Base-by-base conservation (phyloP, 345 rosid genomes). In the Populus ilicifolia region DNA sequence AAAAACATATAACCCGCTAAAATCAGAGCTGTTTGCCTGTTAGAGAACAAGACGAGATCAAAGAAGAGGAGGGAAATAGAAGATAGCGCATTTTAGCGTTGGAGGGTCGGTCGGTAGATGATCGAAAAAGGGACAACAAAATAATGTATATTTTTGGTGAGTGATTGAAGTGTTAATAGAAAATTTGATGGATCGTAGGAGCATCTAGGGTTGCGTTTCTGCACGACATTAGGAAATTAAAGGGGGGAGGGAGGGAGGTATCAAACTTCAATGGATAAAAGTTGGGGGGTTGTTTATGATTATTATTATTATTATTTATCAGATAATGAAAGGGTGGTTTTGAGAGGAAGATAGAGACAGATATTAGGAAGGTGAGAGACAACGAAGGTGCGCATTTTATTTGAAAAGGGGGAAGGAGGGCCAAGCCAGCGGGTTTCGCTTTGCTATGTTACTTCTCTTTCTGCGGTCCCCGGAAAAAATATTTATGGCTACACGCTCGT, bases 41-140 rank as follows among this genome's bases (percentile, higher is more conserved):
- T 2, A 9, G 44, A 52, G 72, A 38, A 50, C 36, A 56, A 33
- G 50, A 59, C 5, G 23, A 59, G 64, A 29, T 16, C 63, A 63
- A 67, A 65, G 44, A 12, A 21, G 33, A 11, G 20, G n/a, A 21
- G 46, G 66, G 23, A 0, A 20, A 27, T 56, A 70, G 44, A 59
- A 59, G 0, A 23, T 59, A 11, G 78, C 75, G 38, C 83, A 80
- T 77, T 72, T 48, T 65, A 71, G 79, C 72, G 48, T 35, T 20
- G 11, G 11, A 0, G 21, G 17, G 5, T 8, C 10, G 27, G 1
- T 56, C 6, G 50, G 25, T 9, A n/a, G 63, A 56, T 1, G n/a
- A 56, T 21, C 23, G 5, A 16, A 30, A 20, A 8, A 35, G 9
- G 2, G 56, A 54, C 4, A 2, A 14, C 7, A 11, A 10, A 66